Conservation (phyloP, 2,329 filamentous ascomycete species). For the Tolypocladium album region DNA sequence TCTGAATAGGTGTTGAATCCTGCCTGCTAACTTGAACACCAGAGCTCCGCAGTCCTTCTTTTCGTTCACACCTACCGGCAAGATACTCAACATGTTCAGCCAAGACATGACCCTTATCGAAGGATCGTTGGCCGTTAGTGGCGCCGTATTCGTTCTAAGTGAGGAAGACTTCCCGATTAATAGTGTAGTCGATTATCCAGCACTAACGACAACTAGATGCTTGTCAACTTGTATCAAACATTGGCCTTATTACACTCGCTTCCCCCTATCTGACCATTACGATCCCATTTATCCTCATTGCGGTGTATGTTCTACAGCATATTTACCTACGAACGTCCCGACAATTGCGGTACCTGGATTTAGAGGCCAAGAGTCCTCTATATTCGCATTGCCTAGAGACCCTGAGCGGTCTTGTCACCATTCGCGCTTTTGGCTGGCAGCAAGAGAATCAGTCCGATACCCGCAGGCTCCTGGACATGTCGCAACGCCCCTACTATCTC, state of each 20-base stretch:
- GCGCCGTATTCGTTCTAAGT: not conserved
- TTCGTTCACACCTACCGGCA: slow-evolving; percentile 22
- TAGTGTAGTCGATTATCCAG: not conserved
- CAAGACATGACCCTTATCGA: slow-evolving; percentile 27
- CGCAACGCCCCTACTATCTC: not conserved
- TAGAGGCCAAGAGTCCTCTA: slow-evolving; percentile 32
- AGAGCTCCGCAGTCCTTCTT: slow-evolving; percentile 25
- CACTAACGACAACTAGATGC: not conserved
- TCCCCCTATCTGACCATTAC: not conserved
- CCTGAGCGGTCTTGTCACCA: not conserved
- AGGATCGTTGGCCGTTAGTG: not conserved
- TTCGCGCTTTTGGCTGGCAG: slow-evolving; percentile 4
- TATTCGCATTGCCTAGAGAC: slow-evolving; percentile 15
- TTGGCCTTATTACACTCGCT: not conserved
- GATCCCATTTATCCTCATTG: slow-evolving; percentile 20
- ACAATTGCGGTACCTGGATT: slow-evolving; percentile 43
- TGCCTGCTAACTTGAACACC: not conserved
- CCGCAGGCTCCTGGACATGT: not conserved
- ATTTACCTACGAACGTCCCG: slow-evolving; percentile 46
- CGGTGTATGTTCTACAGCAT: slow-evolving; percentile 34
- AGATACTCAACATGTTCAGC: slow-evolving; percentile 26
- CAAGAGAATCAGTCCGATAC: not conserved
- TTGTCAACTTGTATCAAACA: not conserved
- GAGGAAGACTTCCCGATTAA: not conserved
- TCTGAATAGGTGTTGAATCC: not conserved